A percentile compares a stretch with the other conserved stretches of the same genome.
Conservation (phyloP, 1,139 yeast species). For the Scheffersomyces illinoinensis region DNA sequence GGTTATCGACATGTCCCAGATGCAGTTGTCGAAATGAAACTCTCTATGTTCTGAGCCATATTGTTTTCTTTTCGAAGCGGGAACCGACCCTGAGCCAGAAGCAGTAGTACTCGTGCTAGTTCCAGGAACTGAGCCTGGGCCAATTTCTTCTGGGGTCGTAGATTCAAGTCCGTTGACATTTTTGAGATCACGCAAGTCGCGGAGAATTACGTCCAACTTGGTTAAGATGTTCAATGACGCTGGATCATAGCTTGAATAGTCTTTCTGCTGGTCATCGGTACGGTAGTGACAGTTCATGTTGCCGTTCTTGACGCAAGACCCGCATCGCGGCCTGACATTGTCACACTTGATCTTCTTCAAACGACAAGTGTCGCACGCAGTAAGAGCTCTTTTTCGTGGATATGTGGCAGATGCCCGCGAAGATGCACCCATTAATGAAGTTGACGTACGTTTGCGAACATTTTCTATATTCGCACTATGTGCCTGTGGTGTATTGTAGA, state of each 20-base stretch:
- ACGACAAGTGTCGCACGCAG: conserved; percentile 53
- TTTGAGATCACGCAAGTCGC: conserved; percentile 20
- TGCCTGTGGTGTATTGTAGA: neutral
- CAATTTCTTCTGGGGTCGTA: conserved; percentile 1
- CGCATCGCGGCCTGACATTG: conserved; percentile 50
- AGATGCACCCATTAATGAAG: conserved; percentile 4
- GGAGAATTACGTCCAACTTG: conserved; percentile 33
- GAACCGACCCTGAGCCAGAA: neutral
- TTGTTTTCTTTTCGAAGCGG: neutral
- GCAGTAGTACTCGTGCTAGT: neutral
- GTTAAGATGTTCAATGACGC: conserved; percentile 25
- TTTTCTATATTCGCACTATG: neutral
- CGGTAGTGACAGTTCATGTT: conserved; percentile 32
- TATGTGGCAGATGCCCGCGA: conserved; percentile 12
- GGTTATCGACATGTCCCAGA: conserved; percentile 47
- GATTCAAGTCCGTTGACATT: conserved; percentile 5
- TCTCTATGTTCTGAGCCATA: neutral
- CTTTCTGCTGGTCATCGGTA: conserved; percentile 29
- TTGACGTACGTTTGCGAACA: conserved; percentile 8
- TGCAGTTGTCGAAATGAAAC: conserved; percentile 17
- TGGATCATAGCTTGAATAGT: conserved; percentile 25
- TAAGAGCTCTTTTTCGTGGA: conserved; percentile 40
- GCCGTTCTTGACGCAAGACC: conserved; percentile 45
- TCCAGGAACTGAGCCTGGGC: neutral
- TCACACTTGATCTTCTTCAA: conserved; percentile 53